These are phyloP conservation scores for Pseudogymnoascus sp. DNA, from an alignment of 2,329 filamentous ascomycete species.

Conservation along the genomic window DNA sequence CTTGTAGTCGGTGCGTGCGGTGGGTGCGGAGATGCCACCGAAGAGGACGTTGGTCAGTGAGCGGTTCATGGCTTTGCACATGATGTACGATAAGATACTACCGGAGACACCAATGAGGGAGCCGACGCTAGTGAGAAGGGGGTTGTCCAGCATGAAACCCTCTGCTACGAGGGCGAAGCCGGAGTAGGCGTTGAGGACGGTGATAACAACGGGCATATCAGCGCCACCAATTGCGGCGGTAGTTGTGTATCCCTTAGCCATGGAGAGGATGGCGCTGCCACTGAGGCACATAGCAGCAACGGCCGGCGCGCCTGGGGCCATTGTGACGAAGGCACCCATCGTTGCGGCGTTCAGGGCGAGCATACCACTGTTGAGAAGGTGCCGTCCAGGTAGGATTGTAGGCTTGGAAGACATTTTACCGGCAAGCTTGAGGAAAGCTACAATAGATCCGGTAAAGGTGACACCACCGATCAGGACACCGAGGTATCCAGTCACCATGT, in stretches of 20 bases:
- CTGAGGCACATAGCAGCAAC: slow-evolving; percentile 73
- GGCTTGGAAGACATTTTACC: slow-evolving; percentile 76
- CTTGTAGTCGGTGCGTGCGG: slow-evolving; percentile 55
- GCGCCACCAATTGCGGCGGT: slow-evolving; percentile 86
- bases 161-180: slow-evolving; percentile 86
- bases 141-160: slow-evolving; percentile 85
- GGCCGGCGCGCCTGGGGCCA: slow-evolving; percentile 70
- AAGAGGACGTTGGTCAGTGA: slow-evolving; percentile 86
- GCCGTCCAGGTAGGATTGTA: slow-evolving; percentile 62
- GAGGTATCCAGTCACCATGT: slow-evolving; percentile 78
- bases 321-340: slow-evolving; percentile 74
- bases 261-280: slow-evolving; percentile 70
- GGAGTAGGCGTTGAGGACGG: slow-evolving; percentile 82
- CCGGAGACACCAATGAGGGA: slow-evolving; percentile 83
- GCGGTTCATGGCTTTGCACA: slow-evolving; percentile 87
- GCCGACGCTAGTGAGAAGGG: slow-evolving; percentile 75
- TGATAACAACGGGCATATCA: slow-evolving; percentile 89
- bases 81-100: slow-evolving; percentile 80
- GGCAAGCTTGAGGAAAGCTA: slow-evolving; percentile 81
- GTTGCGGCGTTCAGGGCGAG: slow-evolving; percentile 71
- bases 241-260: slow-evolving; percentile 80
- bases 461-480: slow-evolving; percentile 81
- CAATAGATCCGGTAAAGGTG: slow-evolving; percentile 84
- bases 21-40: slow-evolving; percentile 63
- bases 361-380: slow-evolving; percentile 66